Conservation (phyloP, 805 yeast genomes). For the Spathaspora sp. region DNA sequence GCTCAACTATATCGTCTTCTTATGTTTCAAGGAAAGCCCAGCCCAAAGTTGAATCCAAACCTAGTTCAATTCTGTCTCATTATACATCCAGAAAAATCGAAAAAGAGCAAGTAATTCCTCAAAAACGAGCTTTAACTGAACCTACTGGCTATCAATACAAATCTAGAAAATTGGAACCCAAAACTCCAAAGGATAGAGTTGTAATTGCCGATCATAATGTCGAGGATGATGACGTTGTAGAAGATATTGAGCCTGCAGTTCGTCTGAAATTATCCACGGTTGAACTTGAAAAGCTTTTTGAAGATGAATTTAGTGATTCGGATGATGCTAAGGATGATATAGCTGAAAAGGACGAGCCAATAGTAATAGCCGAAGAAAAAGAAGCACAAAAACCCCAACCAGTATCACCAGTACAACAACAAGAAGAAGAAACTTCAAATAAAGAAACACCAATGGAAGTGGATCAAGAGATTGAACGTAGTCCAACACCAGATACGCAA, state of each 20-base stretch:
- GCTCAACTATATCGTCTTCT: conserved; percentile 19
- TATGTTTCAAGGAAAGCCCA: conserved; percentile 26
- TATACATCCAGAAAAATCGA: conserved; percentile 19
- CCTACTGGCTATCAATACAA: conserved; percentile 28
- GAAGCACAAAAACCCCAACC: conserved; percentile 1
- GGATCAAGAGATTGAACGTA: not conserved
- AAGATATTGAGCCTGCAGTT: conserved; percentile 6
- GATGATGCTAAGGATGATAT: conserved; percentile 10
- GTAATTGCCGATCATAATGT: conserved; percentile 21
- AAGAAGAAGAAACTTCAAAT: not conserved
- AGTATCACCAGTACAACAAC: not conserved
- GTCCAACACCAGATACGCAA: conserved; percentile 4
- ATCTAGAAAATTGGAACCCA: conserved; percentile 30
- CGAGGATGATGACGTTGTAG: conserved; percentile 9
- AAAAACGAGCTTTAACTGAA: conserved; percentile 11
- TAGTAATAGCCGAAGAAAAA: conserved; percentile 4
- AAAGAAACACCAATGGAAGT: conserved; percentile 4
- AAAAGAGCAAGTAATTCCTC: conserved; percentile 10
- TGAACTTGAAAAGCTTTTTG: conserved; percentile 32
- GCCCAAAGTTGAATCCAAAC: conserved; percentile 6
- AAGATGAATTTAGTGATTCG: conserved; percentile 14
- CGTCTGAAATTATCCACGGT: conserved; percentile 8
- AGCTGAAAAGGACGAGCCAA: conserved; percentile 9
- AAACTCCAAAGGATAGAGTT: conserved; percentile 33
- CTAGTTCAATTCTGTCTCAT: conserved; percentile 8